phyloP scores from a whole-genome alignment of 208 protist species.

The Tritrichomonas musculus region DNA sequence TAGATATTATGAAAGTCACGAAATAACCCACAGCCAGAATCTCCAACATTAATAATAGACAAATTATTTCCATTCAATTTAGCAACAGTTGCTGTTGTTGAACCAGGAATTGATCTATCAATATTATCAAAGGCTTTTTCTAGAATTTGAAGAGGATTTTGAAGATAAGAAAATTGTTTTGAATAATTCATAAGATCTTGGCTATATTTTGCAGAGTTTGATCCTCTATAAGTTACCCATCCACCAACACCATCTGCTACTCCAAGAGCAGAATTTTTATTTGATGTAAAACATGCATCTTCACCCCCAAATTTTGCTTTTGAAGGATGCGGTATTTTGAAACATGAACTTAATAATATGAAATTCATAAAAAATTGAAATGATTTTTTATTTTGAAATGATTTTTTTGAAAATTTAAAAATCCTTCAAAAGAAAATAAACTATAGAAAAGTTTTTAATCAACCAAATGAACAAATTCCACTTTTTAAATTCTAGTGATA shows the following conservation, averaged over 20 bases:
- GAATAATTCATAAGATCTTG: slow-evolving; percentile 8
- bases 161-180: neutral
- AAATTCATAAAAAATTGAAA: too few species aligned
- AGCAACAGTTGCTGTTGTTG: neutral
- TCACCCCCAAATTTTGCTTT: neutral
- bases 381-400: too few species aligned
- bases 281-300: neutral
- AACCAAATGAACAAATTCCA: too few species aligned
- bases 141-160: neutral
- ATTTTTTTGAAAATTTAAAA: too few species aligned
- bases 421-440: too few species aligned
- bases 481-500: too few species aligned
- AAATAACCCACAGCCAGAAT: neutral
- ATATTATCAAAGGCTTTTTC: neutral
- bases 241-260: slow-evolving; percentile 23
- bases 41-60: neutral
- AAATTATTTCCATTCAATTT: neutral
- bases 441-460: too few species aligned
- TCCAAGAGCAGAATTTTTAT: neutral
- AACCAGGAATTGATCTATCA: neutral
- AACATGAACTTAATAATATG: too few species aligned
- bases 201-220: slow-evolving; percentile 14
- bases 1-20: neutral
- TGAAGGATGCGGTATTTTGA: neutral
- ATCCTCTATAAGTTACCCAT: neutral